A percentile compares a stretch with the other conserved stretches of the same genome.
Evolutionary conservation across 176 grass and related monocot species (phyloP).

Genomic region (Chloris gayana): DNA sequence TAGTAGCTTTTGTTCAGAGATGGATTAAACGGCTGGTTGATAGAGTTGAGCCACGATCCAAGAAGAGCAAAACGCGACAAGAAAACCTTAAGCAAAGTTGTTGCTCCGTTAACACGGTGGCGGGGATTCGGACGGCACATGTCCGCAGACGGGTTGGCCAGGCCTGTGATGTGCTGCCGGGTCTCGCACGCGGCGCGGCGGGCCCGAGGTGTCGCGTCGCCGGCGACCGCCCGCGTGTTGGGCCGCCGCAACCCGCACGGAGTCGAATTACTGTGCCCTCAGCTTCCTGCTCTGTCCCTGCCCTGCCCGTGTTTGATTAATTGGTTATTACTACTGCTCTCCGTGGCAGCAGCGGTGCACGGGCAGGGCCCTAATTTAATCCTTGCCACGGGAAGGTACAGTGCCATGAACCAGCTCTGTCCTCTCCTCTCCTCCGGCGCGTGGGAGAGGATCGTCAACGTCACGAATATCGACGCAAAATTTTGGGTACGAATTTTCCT

Average conservation of each 20-base stretch:
- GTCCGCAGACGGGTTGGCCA: too few species aligned
- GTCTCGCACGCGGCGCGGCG: background rate
- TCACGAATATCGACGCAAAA: background rate
- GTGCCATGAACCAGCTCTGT: background rate
- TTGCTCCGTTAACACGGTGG: too few species aligned
- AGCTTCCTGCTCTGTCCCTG: background rate
- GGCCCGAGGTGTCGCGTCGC: too few species aligned
- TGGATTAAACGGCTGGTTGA: background rate
- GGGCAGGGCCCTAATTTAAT: background rate
- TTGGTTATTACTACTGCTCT: background rate
- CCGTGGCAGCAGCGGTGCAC: background rate
- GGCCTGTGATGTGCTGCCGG: too few species aligned
- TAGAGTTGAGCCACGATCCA: too few species aligned
- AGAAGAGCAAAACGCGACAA: too few species aligned
- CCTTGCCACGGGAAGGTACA: background rate
- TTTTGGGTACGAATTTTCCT: background rate
- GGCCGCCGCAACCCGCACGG: background rate
- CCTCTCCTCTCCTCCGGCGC: background rate
- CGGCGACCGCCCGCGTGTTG: slow-evolving; percentile 5
- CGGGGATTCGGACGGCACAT: too few species aligned
- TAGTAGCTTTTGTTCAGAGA: background rate
- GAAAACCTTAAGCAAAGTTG: too few species aligned
- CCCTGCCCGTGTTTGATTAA: background rate
- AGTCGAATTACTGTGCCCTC: background rate
- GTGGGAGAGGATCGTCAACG: background rate